Percentiles rank a stretch among this genome's conserved stretches.
These are phyloP conservation scores for Neurospora discreta DNA, from an alignment of 495 filamentous ascomycete species.

Conservation along the genomic window DNA sequence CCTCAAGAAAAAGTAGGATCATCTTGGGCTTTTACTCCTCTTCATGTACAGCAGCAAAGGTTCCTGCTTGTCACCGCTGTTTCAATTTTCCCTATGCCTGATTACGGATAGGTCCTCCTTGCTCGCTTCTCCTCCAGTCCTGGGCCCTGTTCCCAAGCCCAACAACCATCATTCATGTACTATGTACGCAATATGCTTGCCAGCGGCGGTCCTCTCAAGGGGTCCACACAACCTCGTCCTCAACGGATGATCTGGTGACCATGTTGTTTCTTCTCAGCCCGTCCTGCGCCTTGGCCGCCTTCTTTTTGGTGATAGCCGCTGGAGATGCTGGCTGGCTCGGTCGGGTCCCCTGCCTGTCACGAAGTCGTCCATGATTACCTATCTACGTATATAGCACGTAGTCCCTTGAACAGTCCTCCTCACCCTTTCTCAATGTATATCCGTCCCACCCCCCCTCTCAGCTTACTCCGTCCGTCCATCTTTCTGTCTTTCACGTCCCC, in stretches of 20 bases:
- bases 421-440: not conserved
- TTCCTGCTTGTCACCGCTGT: not conserved
- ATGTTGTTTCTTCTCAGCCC: constrained; percentile 17
- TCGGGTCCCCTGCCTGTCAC: not conserved
- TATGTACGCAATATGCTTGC: not conserved
- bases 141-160: not conserved
- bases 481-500: not conserved
- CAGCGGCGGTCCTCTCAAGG: constrained; percentile 3
- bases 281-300: constrained; percentile 14
- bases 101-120: not conserved
- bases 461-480: constrained; percentile 7
- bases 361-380: not conserved
- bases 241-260: constrained; percentile 30
- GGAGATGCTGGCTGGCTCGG: not conserved
- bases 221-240: constrained; percentile 18
- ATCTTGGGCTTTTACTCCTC: not conserved
- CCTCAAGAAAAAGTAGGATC: not conserved
- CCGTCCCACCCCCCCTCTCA: not conserved
- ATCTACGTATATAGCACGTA: not conserved
- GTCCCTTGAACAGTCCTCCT: not conserved
- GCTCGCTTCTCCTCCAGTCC: not conserved
- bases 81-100: not conserved
- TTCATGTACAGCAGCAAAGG: not conserved
- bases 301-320: constrained; percentile 1
- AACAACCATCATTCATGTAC: not conserved